These are phyloP conservation scores for Irpex sp. DNA, from an alignment of 1,284 basidiomycete species.

Conservation along the genomic window DNA sequence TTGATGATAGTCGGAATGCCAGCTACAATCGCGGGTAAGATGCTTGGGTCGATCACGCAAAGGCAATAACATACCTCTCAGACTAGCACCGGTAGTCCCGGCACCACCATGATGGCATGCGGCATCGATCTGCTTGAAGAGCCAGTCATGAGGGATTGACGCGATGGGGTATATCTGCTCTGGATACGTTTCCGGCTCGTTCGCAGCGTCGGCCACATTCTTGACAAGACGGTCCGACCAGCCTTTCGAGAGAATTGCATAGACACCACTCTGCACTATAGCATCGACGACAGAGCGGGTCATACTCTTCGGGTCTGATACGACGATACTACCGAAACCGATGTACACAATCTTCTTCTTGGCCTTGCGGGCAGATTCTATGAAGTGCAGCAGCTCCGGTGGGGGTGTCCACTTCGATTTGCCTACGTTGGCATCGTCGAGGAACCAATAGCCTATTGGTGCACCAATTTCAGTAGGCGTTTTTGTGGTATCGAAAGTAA, in stretches of 20 bases:
- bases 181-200: constrained; percentile 68
- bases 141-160: constrained; percentile 95
- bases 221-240: constrained; percentile 92
- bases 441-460: constrained; percentile 87
- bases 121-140: constrained; percentile 91
- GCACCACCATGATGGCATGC: constrained; percentile 98
- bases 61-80: constrained; percentile 60
- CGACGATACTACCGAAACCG: constrained; percentile 98
- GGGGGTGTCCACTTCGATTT: constrained; percentile 88
- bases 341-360: constrained; percentile 96
- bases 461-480: constrained; percentile 16
- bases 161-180: constrained; percentile 79
- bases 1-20: constrained; percentile 95
- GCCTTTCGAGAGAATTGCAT: constrained; percentile 93
- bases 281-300: constrained; percentile 89
- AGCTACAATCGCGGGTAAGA: constrained; percentile 42
- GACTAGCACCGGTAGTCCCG: constrained; percentile 91
- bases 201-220: constrained; percentile 48
- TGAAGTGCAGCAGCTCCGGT: constrained; percentile 75
- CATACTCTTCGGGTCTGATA: constrained; percentile 91
- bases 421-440: constrained; percentile 86
- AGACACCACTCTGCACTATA: constrained; percentile 79
- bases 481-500: constrained; percentile 10
- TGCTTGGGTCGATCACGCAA: not conserved
- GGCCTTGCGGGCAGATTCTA: constrained; percentile 67